A percentile compares a stretch with the other conserved stretches of the same genome.
Evolutionary conservation across 305 asterid genomes (phyloP).

Genomic region (Plantago rigida): DNA sequence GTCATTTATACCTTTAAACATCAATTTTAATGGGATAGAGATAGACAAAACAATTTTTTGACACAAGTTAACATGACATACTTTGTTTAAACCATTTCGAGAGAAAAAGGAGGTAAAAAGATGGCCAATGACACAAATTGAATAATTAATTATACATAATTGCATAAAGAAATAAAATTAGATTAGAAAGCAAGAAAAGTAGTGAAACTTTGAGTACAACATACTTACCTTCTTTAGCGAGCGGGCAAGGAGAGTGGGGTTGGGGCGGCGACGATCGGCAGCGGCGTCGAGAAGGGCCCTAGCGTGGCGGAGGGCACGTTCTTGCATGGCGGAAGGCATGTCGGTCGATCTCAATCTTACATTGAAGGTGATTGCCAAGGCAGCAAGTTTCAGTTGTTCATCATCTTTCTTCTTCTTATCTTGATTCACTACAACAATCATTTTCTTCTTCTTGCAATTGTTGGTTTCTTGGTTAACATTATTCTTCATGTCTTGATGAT

Average conservation of each 20-base stretch:
- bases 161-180: not conserved
- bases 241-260: constrained; percentile 62
- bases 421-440: not conserved
- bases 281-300: constrained; percentile 43
- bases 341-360: constrained; percentile 56
- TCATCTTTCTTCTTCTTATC: constrained; percentile 3
- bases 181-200: not conserved
- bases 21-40: too few species aligned
- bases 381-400: constrained; percentile 49
- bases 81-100: too few species aligned
- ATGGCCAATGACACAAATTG: too few species aligned
- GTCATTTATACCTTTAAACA: too few species aligned
- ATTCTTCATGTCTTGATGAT: not conserved
- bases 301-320: constrained; percentile 57
- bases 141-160: too few species aligned
- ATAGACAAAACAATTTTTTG: too few species aligned
- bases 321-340: constrained; percentile 75
- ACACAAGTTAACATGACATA: too few species aligned
- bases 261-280: constrained; percentile 40
- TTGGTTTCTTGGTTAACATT: too few species aligned
- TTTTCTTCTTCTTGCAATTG: not conserved
- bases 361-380: constrained; percentile 47
- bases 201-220: not conserved
- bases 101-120: not conserved
- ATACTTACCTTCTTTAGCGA: constrained; percentile 52